Evolutionary conservation across 2,329 filamentous ascomycete genomes (phyloP).

Genomic region (Talaromyces verruculosus): DNA sequence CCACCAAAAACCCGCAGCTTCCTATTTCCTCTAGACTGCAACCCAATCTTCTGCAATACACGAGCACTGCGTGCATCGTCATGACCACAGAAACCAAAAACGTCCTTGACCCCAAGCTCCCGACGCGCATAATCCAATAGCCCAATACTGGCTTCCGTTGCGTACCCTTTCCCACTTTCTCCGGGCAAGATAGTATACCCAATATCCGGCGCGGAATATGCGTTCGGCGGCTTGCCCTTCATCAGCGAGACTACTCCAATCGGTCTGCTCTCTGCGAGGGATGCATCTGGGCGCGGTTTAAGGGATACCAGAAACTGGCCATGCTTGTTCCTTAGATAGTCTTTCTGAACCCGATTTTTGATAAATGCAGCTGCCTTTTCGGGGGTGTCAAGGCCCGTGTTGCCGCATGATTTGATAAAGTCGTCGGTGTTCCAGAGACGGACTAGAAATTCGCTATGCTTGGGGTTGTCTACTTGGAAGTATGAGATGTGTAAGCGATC

Average conservation of each 20-base stretch:
- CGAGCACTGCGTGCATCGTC: slow-evolving; percentile 25
- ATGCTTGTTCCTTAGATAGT: slow-evolving; percentile 18
- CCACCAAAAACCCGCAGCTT: slow-evolving; percentile 25
- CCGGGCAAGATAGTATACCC: slow-evolving; percentile 29
- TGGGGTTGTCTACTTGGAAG: slow-evolving; percentile 11
- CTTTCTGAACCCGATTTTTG: slow-evolving; percentile 8
- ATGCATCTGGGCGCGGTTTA: neutral
- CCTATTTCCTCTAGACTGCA: slow-evolving; percentile 26
- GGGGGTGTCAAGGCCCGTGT: slow-evolving; percentile 16
- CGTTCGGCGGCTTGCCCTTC: slow-evolving; percentile 25
- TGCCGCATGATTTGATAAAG: slow-evolving; percentile 14
- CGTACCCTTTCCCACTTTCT: slow-evolving; percentile 30
- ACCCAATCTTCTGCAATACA: slow-evolving; percentile 28
- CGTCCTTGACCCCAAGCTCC: slow-evolving; percentile 23
- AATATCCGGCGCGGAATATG: slow-evolving; percentile 26
- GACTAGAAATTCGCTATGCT: slow-evolving; percentile 18
- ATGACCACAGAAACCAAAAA: slow-evolving; percentile 28
- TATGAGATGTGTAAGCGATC: slow-evolving; percentile 20
- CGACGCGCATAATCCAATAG: slow-evolving; percentile 25
- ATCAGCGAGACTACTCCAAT: slow-evolving; percentile 27
- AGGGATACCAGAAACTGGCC: slow-evolving; percentile 19
- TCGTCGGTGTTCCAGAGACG: slow-evolving; percentile 18
- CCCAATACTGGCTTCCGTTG: slow-evolving; percentile 27
- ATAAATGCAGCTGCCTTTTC: slow-evolving; percentile 18
- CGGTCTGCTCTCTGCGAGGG: slow-evolving; percentile 10